These are phyloP conservation scores for Mortierella antarctica DNA, from an alignment of 192 early-diverging fungal genomes.

Conservation along the genomic window DNA sequence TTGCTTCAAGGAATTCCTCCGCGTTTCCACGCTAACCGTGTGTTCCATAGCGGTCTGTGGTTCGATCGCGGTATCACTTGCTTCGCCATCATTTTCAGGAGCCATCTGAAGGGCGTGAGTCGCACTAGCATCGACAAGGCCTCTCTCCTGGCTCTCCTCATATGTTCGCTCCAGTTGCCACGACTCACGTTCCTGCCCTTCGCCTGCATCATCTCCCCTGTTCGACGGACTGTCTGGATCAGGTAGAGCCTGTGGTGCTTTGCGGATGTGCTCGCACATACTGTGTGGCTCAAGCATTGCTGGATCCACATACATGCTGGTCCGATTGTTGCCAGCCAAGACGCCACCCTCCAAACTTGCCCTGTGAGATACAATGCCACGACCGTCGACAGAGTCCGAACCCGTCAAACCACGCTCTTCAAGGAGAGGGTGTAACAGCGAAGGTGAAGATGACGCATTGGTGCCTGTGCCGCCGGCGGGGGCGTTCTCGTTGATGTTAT, in stretches of 20 bases:
- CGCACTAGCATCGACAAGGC: no score
- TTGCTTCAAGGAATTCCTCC: no score
- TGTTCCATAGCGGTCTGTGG: no score
- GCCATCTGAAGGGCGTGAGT: no score
- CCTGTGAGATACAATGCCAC: background rate
- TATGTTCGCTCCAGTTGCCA: background rate
- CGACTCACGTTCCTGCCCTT: background rate
- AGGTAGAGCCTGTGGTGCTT: conserved; percentile 28
- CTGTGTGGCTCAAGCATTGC: conserved; percentile 21
- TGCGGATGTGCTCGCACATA: conserved; percentile 23
- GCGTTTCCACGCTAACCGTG: no score
- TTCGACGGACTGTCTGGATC: no score
- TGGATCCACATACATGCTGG: conserved; percentile 10
- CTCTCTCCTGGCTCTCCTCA: no score
- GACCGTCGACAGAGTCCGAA: conserved; percentile 1
- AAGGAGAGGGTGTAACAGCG: background rate
- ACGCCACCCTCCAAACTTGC: no score
- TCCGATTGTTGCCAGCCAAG: background rate
- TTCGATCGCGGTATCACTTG: no score
- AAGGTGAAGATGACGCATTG: background rate
- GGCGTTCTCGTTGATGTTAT: background rate
- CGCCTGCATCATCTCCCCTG: no score
- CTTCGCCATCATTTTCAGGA: no score
- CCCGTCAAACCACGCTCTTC: conserved; percentile 14
- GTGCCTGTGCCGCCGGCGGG: background rate